Base-by-base conservation (phyloP, 2,329 filamentous ascomycete genomes). In the Fusarium begoniae region DNA sequence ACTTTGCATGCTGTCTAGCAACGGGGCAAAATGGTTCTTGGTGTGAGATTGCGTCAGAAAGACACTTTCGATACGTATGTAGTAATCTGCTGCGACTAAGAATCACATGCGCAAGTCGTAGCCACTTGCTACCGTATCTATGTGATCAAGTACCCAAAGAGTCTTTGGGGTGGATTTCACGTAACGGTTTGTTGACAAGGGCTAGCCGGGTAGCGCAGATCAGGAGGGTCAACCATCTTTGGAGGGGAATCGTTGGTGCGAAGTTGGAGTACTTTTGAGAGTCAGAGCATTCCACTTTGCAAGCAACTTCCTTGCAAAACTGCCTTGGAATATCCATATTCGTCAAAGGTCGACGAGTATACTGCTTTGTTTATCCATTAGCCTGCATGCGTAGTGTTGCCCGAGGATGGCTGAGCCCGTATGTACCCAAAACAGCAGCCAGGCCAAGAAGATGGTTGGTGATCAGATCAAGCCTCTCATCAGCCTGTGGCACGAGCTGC, bases 371-470 rank as follows among this genome's bases (percentile, higher is more conserved):
- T 45, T 44, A 45, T 43, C 38, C n/a, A 41, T 43, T 43, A n/a
- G 41, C n/a, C 9, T 18, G 20, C 20, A n/a, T 35, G 26, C n/a
- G 37, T 45, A 43, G 38, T 43, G 35, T 24, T 40, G 35, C 26
- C 26, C 35, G 28, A 44, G 54, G 50, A 48, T 64, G 51, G 38
- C 37, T 56, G 61, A 67, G 53, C 57, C 97, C 40, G 32, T 35
- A 15, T 35, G 45, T 72, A 66, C 54, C 66, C 60, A 58, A 60
- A 63, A 60, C 45, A 63, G 59, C 50, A 45, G n/a, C 54, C 40
- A 70, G 53, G 62, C 62, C 73, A 69, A 64, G 6, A 60, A 47
- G 60, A 64, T 68, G 59, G 72, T 53, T 70, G 64, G 38, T 48
- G 53, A 73, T 65, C 58, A 57, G 64, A 75, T 69, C 41, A 57